Evolutionary conservation across 257 asterid genomes (phyloP), one percentile per base, ranked within the genome.

Genomic region (Verbena officinalis): DNA sequence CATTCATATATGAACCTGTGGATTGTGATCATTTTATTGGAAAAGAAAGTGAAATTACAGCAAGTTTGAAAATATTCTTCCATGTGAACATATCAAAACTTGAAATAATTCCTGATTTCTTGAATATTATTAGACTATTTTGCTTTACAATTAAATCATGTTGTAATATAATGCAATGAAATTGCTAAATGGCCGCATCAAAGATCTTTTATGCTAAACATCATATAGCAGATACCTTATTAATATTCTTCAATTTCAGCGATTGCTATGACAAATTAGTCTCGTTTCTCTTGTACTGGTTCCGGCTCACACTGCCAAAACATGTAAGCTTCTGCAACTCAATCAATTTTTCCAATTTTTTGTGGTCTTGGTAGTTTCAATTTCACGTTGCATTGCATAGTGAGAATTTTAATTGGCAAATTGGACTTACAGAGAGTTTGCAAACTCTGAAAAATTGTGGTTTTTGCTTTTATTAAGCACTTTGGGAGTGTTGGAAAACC

Each of bases 281-380:
- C 59, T 81, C 97, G 0, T 90, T 82, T 69, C 89, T 94, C 36
- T 70, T 94, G 79, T 94, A 94, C 84, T 94, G 99, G 99, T 94
- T 83, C 67, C 89, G 99, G 34, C 62, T 90, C 78, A 75, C 96
- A 46, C 21, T 90, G 83, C 94, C 95, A 43, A 70, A 62, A 65
- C 75, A 71, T 55, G 99, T 93, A 84, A 84, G 95, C 73, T 65
- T 53, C 62, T 34, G 31, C 62, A 21, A 15, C 22, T 66, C 68
- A 12, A 12, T 5, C 46, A 30, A 46, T 55, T 70, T 43, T n/a
- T 43, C 6, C 33, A 17, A 1, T 42, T 52, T 65, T 6, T 21
- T 27, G 5, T 27, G 33, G 33, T 27, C 4, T 27, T 5, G 4
- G 33, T 27, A 5, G 33, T 27, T 27, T 27, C 33, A 27, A 27